Base-by-base conservation (phyloP, 1,284 basidiomycete species). In the Ustilago bromivora region DNA sequence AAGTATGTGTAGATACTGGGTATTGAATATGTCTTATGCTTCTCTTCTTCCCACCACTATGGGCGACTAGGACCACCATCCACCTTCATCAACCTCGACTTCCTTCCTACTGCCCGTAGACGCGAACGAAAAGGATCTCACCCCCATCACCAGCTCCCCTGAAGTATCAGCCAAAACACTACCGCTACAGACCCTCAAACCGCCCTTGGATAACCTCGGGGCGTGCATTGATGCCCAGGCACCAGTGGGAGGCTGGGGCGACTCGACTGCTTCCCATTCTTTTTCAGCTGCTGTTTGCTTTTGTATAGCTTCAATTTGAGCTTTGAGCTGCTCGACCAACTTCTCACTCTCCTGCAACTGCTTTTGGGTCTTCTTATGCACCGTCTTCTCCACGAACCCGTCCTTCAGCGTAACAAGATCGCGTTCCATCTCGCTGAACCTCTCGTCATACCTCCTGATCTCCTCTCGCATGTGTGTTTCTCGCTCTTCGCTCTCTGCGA, bases 381-480 rank as follows among this genome's bases (percentile, higher is more conserved):
- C 61, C 15, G 64, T 57, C 2, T 53, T 53, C n/a, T 69, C 79
- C 2, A 83, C 77, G 49, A 74, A 67, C 17, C 17, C 60, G 9
- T 76, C 80, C 66, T 79, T 78, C 63, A 83, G 79, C 35, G 35
- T 40, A 11, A 79, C 57, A 4, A 83, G 60, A 10, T 82, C 79
- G 17, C 60, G 49, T 65, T 83, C 80, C 51, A 82, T 57, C 46
- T 80, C 73, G 19, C 51, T 19, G 57, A 79, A 79, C 36, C 66
- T 68, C 13, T 60, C 66, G 31, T 81, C 70, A 64, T 78, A 82
- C 4, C 38, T 36, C 34, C 55, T 32, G n/a, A 78, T 13, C 53
- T 77, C 68, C 34, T 53, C 57, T 2, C 51, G n/a, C n/a, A 51
- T 23, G 4, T 31, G 40, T 28, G 52, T 57, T 46, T 82, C 80